Evolutionary conservation across 2,329 filamentous ascomycete genomes (phyloP), one percentile per base, ranked within the genome.

Genomic region (Pseudogymnoascus sp.): DNA sequence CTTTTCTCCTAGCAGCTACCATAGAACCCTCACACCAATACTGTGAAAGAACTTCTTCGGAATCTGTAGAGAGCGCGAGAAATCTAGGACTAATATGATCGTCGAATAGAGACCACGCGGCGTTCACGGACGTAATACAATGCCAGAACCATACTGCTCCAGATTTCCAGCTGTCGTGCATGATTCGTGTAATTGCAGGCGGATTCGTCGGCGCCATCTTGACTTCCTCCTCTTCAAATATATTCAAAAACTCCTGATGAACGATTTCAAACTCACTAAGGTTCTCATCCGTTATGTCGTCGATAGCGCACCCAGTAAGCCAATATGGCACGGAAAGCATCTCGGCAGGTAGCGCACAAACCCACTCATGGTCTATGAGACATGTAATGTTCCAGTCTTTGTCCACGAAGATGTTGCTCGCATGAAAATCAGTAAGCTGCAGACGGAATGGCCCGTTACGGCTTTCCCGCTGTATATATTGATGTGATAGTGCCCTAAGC

Each of bases 401-500:
- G 63, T 77, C 73, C 10, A 76, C 72, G 29, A 77, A 70, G 29
- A 77, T 71, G 57, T 76, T 77, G 39, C 73, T 72, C 21, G 57
- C 63, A 65, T 75, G 69, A 14, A 76, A 64, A 62, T 77, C 72
- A 18, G 72, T 74, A 40, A 76, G 60, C 16, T 67, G 62, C 60
- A 73, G 69, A 62, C 67, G 16, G 59, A 71, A 75, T 7, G 71
- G 72, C 1, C 72, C 70, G 62, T 70, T 64, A 16, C 73, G 68
- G 12, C 34, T 51, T 54, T 69, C 45, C 6, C 64, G 69, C 62
- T 65, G 61, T 51, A 74, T 67, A 57, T 72, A 71, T 60, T 70
- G 67, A 64, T 70, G 66, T 14, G 73, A 70, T 3, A 72, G 54
- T 10, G 65, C 60, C 29, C 71, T 66, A 5, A 73, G 70, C 23